Conservation (phyloP, 306 rosid species). For the Cajanus cajan region DNA sequence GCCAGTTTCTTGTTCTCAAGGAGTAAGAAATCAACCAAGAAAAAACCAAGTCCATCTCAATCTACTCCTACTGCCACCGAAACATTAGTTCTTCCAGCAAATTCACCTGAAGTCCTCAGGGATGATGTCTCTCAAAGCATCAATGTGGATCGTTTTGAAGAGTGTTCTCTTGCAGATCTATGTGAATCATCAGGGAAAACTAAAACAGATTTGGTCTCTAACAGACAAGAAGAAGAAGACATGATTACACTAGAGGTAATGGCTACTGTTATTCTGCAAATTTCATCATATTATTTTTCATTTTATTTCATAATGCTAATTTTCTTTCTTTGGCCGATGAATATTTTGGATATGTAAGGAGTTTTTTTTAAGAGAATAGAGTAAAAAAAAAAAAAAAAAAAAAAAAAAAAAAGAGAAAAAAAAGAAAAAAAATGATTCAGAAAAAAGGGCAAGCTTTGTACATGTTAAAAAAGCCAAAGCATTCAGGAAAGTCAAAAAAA, state of each 20-base stretch:
- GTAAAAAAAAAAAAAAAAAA: background rate
- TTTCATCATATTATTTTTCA: background rate
- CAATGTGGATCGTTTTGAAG: constrained; percentile 46
- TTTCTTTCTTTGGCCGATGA: background rate
- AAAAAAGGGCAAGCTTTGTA: no score
- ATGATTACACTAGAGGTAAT: constrained; percentile 65
- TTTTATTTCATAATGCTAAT: background rate
- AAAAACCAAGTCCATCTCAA: constrained; percentile 49
- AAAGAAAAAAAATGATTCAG: no score
- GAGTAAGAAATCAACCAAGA: constrained; percentile 68
- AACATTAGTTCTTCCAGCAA: constrained; percentile 31
- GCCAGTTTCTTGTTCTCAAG: constrained; percentile 81
- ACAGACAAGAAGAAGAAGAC: constrained; percentile 50
- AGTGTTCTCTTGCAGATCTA: constrained; percentile 44
- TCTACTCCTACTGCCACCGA: constrained; percentile 38
- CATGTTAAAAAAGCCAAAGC: no score
- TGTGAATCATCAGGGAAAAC: constrained; percentile 44
- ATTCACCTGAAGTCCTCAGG: constrained; percentile 33
- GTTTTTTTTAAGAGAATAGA: background rate
- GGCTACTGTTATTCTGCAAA: constrained; percentile 9
- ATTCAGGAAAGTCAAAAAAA: no score
- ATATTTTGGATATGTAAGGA: background rate
- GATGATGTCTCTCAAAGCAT: constrained; percentile 52
- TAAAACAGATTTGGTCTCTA: constrained; percentile 41
- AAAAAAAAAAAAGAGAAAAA: no score